Conservation (phyloP, 176 grass and related monocot species). For the Rhipidocladum racemiflorum region DNA sequence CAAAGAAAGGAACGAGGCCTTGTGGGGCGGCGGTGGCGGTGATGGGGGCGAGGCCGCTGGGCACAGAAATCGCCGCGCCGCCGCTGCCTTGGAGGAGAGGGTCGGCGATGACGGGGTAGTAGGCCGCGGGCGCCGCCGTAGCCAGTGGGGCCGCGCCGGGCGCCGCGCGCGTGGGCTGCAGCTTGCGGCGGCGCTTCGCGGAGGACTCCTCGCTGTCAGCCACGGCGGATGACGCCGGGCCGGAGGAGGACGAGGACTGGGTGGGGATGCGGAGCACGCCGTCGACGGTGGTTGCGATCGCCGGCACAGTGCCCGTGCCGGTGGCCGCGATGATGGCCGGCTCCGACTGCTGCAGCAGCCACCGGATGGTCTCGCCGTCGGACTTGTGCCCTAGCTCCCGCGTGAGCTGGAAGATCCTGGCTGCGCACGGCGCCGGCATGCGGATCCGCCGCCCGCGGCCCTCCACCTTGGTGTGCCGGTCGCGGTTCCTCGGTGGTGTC, state of each 20-base stretch:
- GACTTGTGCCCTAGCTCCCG: conserved; percentile 98
- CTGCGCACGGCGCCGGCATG: conserved; percentile 88
- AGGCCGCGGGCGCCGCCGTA: conserved; percentile 30
- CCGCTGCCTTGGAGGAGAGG: conserved; percentile 56
- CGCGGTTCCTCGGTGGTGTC: conserved; percentile 63
- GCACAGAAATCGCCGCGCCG: conserved; percentile 57
- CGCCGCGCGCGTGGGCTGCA: conserved; percentile 68
- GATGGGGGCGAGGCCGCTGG: conserved; percentile 71
- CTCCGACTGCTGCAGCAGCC: conserved; percentile 90
- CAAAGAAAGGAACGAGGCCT: conserved; percentile 74
- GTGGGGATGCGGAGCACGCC: conserved; percentile 88
- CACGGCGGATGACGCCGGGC: conserved; percentile 26
- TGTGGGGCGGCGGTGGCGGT: conserved; percentile 28
- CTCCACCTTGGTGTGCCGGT: conserved; percentile 94
- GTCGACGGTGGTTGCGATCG: conserved; percentile 78
- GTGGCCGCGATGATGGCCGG: conserved; percentile 89
- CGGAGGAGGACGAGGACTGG: conserved; percentile 51
- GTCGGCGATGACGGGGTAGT: conserved; percentile 73
- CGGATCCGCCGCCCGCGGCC: conserved; percentile 90
- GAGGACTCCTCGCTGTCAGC: conserved; percentile 37
- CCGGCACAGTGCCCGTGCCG: conserved; percentile 76
- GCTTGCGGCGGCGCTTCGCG: conserved; percentile 80
- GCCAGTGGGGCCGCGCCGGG: conserved; percentile 11
- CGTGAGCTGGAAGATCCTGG: conserved; percentile 93
- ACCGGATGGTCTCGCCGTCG: conserved; percentile 93